A percentile compares a stretch with the other conserved stretches of the same genome.
phyloP scores from a whole-genome alignment of 495 filamentous ascomycete species.

The Schizothecium vesticola region DNA sequence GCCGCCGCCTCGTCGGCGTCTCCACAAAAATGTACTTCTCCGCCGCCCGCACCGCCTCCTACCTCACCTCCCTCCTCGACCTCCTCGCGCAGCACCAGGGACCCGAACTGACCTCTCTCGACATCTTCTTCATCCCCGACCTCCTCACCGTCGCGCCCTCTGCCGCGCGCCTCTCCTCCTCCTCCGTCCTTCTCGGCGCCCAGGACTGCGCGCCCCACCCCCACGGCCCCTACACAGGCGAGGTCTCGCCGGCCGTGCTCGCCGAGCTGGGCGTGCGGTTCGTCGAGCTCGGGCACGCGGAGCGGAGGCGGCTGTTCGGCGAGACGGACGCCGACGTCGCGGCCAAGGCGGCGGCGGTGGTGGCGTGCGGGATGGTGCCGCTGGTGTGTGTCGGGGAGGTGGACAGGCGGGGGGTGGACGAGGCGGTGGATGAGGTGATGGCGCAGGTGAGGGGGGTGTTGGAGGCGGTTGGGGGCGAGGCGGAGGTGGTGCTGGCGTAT shows the following conservation, averaged over 20 bases:
- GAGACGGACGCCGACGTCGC: slow-evolving; percentile 62
- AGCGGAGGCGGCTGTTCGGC: slow-evolving; percentile 61
- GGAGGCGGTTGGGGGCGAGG: slow-evolving; percentile 48
- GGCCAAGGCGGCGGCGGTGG: slow-evolving; percentile 62
- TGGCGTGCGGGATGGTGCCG: slow-evolving; percentile 64
- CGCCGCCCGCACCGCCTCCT: slow-evolving; percentile 55
- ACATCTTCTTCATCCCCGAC: slow-evolving; percentile 69
- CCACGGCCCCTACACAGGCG: slow-evolving; percentile 68
- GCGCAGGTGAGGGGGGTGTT: slow-evolving; percentile 59
- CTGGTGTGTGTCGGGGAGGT: slow-evolving; percentile 76
- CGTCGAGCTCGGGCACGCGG: slow-evolving; percentile 76
- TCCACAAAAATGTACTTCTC: slow-evolving; percentile 84
- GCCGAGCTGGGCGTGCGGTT: slow-evolving; percentile 59
- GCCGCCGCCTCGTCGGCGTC: slow-evolving; percentile 68
- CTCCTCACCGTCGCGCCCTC: slow-evolving; percentile 61
- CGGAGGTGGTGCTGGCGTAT: slow-evolving; percentile 76
- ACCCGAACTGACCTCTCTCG: slow-evolving; percentile 34
- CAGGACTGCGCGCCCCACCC: slow-evolving; percentile 68
- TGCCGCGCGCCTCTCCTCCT: slow-evolving; percentile 42
- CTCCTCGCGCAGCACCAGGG: slow-evolving; percentile 23
- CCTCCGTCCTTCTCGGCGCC: slow-evolving; percentile 58
- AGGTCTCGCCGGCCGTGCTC: slow-evolving; percentile 64
- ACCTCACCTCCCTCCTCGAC: slow-evolving; percentile 53
- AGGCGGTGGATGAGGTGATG: slow-evolving; percentile 60
- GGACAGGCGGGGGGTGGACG: slow-evolving; percentile 33